These are phyloP conservation scores for Rhodotorula sp. DNA, from an alignment of 1,284 basidiomycete species.

Conservation along the genomic window DNA sequence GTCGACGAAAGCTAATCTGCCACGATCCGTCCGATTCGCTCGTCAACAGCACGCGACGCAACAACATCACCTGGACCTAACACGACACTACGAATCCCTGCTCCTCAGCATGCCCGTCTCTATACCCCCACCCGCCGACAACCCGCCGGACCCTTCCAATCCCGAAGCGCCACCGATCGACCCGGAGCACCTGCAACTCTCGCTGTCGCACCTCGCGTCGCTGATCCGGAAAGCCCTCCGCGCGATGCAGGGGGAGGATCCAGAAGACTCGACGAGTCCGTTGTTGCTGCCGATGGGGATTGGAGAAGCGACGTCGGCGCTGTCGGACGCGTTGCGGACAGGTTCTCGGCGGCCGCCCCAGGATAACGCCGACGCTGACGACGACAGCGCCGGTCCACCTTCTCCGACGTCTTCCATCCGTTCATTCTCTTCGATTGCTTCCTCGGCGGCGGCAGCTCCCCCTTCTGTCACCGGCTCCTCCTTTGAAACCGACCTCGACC, in stretches of 20 bases:
- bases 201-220: conserved; percentile 69
- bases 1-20: no score
- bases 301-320: conserved; percentile 2
- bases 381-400: conserved; percentile 3
- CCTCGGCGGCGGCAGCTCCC: background rate
- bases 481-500: conserved; percentile 7
- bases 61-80: conserved; percentile 82
- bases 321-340: conserved; percentile 1
- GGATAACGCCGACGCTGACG: no score
- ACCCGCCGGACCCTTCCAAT: conserved; percentile 61
- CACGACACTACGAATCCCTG: conserved; percentile 84
- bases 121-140: conserved; percentile 45
- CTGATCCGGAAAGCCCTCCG: conserved; percentile 70
- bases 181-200: conserved; percentile 57
- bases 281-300: conserved; percentile 16
- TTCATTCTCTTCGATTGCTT: conserved; percentile 9
- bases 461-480: background rate
- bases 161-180: conserved; percentile 48
- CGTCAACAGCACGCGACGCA: conserved; percentile 74
- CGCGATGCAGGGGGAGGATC: conserved; percentile 66
- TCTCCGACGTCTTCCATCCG: conserved; percentile 15
- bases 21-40: no score
- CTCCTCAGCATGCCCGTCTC: conserved; percentile 71
- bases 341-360: background rate
- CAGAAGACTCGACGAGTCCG: conserved; percentile 37